Conservation (phyloP, 2,329 filamentous ascomycete genomes). For the Chaetomium sp. region DNA sequence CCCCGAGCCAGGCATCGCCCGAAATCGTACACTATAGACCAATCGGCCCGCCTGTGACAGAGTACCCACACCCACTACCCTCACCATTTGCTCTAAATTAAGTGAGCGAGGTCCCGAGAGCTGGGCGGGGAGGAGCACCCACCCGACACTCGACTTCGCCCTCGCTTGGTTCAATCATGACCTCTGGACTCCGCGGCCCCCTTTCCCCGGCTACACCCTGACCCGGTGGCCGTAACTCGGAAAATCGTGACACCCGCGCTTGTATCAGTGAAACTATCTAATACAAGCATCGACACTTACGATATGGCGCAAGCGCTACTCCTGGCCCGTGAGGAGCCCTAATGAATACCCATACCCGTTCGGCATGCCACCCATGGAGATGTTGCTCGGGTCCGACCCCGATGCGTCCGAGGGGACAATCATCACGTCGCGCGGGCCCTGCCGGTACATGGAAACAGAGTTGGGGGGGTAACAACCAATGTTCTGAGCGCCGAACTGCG, state of each 20-base stretch:
- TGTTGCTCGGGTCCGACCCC: not conserved
- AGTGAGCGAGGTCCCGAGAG: not conserved
- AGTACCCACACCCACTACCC: not conserved
- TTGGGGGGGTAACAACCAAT: conserved; percentile 17
- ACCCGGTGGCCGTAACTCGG: not conserved
- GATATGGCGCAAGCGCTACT: not conserved
- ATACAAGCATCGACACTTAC: not conserved
- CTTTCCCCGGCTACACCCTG: not conserved
- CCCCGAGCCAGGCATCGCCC: not conserved
- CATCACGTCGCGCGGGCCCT: not conserved
- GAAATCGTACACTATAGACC: not conserved
- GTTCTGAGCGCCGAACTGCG: conserved; percentile 7
- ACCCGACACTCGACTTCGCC: not conserved
- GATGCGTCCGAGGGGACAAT: not conserved
- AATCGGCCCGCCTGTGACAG: not conserved
- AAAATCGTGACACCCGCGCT: not conserved
- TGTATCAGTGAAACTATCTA: not conserved
- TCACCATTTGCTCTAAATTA: not conserved
- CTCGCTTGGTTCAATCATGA: not conserved
- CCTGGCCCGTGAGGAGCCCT: not conserved
- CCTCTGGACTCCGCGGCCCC: not conserved
- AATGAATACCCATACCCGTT: conserved; percentile 16
- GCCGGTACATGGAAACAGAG: conserved; percentile 11
- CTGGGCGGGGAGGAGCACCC: conserved; percentile 3
- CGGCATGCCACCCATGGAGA: conserved; percentile 11